Evolutionary conservation across 306 rosid species (phyloP).

Genomic region (Oxytropis ochrocephala): DNA sequence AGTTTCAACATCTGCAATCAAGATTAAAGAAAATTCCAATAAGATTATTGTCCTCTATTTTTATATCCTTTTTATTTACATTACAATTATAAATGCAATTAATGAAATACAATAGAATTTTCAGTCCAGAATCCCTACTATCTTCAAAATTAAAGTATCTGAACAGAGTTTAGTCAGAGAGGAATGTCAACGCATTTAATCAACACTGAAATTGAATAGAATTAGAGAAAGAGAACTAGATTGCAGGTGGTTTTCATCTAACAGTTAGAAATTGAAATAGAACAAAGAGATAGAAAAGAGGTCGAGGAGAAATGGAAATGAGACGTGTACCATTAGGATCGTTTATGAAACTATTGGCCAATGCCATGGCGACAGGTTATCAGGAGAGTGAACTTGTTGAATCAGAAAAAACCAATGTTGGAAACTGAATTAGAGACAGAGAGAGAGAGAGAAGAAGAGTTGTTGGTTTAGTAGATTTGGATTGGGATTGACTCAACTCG

Average conservation of each 20-base stretch:
- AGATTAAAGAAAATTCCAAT: slow-evolving; percentile 9
- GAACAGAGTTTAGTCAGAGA: slow-evolving; percentile 16
- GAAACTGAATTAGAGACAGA: not conserved
- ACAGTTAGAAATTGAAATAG: not conserved
- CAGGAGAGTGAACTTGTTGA: not conserved
- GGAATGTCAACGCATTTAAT: slow-evolving; percentile 12
- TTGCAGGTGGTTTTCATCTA: not conserved
- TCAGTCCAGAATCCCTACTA: not conserved
- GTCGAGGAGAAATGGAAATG: not conserved
- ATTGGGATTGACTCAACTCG: too few relatives aligned
- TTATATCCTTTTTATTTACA: not conserved
- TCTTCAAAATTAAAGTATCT: slow-evolving; percentile 2
- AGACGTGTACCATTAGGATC: slow-evolving; percentile 51
- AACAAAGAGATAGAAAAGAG: not conserved
- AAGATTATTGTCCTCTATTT: not conserved
- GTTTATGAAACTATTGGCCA: slow-evolving; percentile 82
- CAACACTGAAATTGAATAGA: slow-evolving; percentile 12
- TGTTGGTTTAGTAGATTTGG: not conserved
- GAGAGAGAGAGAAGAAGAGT: not conserved
- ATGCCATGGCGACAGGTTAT: slow-evolving; percentile 47
- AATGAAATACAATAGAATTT: not conserved
- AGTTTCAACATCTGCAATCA: slow-evolving; percentile 77
- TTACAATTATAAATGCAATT: not conserved
- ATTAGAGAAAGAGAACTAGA: not conserved
- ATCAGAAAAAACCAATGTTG: slow-evolving; percentile 1